phyloP scores from a whole-genome alignment of 2,329 filamentous ascomycete genomes.

The Penicillium sp. region DNA sequence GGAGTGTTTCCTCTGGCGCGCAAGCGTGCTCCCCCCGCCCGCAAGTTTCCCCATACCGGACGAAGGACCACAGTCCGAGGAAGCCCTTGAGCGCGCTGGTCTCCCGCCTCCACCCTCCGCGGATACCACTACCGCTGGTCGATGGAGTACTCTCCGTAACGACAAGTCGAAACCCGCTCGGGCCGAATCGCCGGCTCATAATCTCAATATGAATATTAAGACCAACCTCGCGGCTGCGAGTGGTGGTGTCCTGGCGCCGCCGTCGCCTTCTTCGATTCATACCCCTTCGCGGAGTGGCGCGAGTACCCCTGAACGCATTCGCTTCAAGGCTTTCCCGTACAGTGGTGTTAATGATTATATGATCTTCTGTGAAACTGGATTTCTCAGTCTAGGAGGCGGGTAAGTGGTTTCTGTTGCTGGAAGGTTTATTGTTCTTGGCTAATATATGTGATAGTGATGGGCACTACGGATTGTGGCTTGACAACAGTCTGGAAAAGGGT shows the following conservation, averaged over 20 bases:
- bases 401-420: constrained; percentile 36
- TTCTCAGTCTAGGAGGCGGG: constrained; percentile 81
- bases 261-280: constrained; percentile 25
- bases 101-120: constrained; percentile 70
- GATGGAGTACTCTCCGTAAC: constrained; percentile 59
- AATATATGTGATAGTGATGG: constrained; percentile 58
- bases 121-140: constrained; percentile 61
- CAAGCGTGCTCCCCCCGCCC: constrained; percentile 59
- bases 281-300: constrained; percentile 45
- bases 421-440: constrained; percentile 1
- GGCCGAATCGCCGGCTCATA: constrained; percentile 20
- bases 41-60: constrained; percentile 11
- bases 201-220: constrained; percentile 28
- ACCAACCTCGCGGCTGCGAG: constrained; percentile 27
- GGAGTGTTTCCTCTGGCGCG: constrained; percentile 91
- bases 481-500: constrained; percentile 79
- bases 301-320: constrained; percentile 69
- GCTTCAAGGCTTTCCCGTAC: constrained; percentile 97
- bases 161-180: constrained; percentile 26
- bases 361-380: constrained; percentile 85
- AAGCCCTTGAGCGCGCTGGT: constrained; percentile 51
- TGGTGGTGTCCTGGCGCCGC: constrained; percentile 25
- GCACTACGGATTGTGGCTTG: constrained; percentile 90
- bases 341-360: constrained; percentile 95
- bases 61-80: constrained; percentile 29